A percentile compares a stretch with the other conserved stretches of the same genome.
Evolutionary conservation across 2,329 filamentous ascomycete species (phyloP).

Genomic region (Colletotrichum paranaense): DNA sequence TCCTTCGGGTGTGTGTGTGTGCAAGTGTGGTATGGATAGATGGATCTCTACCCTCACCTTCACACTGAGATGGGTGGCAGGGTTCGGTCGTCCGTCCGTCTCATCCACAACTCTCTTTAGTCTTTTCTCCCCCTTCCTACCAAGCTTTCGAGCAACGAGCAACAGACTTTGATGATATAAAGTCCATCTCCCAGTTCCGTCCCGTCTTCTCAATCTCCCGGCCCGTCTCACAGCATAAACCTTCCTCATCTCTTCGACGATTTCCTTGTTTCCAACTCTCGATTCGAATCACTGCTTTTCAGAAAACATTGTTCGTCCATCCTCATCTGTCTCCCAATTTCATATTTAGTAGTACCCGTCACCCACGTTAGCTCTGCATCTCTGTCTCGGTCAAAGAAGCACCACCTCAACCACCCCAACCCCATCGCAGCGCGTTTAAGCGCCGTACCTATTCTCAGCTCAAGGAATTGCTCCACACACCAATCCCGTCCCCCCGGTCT

Average conservation of each 20-base stretch:
- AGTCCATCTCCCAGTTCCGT: slow-evolving; percentile 14
- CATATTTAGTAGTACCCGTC: slow-evolving; percentile 7
- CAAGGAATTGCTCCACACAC: slow-evolving; percentile 19
- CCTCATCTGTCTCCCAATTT: background rate
- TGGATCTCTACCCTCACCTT: background rate
- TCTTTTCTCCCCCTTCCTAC: background rate
- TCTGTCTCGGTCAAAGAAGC: slow-evolving; percentile 23
- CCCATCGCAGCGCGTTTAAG: slow-evolving; percentile 28
- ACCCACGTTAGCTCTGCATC: slow-evolving; percentile 27
- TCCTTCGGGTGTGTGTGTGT: slow-evolving; percentile 12
- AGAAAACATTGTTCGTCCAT: background rate
- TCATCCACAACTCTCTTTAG: background rate
- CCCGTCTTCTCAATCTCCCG: background rate
- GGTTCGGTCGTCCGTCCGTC: background rate
- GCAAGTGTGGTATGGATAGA: slow-evolving; percentile 7
- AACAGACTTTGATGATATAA: slow-evolving; percentile 20
- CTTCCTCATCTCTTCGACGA: background rate
- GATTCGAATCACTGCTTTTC: background rate
- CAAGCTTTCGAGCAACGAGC: background rate
- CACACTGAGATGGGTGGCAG: background rate
- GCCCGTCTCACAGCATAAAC: slow-evolving; percentile 15
- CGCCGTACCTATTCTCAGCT: slow-evolving; percentile 33
- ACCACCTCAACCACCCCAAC: background rate
- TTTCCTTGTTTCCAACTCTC: slow-evolving; percentile 2
- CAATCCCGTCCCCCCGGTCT: background rate